Conservation (phyloP, 768 basidiomycete genomes). For the Pulveroboletus sp. region DNA sequence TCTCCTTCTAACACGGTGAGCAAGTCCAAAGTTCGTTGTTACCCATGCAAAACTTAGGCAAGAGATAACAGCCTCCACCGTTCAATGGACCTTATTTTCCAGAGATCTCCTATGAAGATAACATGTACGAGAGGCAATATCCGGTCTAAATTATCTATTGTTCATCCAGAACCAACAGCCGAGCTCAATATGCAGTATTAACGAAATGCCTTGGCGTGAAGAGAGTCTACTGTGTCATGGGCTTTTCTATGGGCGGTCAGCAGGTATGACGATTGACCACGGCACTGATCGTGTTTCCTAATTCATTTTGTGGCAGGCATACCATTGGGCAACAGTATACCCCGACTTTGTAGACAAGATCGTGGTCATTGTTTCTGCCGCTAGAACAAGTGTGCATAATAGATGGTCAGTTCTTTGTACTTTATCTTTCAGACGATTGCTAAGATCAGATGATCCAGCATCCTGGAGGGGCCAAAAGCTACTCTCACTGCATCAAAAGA, state of each 20-base stretch:
- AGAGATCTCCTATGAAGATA: slow-evolving; percentile 52
- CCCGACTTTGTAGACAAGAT: slow-evolving; percentile 51
- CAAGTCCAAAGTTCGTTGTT: background rate
- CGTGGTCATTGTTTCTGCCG: slow-evolving; percentile 45
- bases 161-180: slow-evolving; percentile 31
- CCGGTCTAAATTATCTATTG: background rate
- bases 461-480: slow-evolving; percentile 54
- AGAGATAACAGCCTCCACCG: slow-evolving; percentile 40
- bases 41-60: background rate
- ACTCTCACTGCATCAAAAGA: slow-evolving; percentile 50
- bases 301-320: slow-evolving; percentile 34
- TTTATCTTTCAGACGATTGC: background rate
- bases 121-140: slow-evolving; percentile 39
- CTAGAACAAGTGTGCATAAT: slow-evolving; percentile 51
- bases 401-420: slow-evolving; percentile 38
- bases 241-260: slow-evolving; percentile 60
- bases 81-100: slow-evolving; percentile 61
- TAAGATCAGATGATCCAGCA: slow-evolving; percentile 30
- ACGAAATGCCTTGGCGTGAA: slow-evolving; percentile 43
- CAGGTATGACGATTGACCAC: slow-evolving; percentile 25
- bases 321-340: slow-evolving; percentile 52
- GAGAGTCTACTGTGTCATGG: slow-evolving; percentile 44
- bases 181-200: slow-evolving; percentile 52
- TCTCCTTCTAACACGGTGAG: slow-evolving; percentile 58
- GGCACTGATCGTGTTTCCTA: background rate